Conservation (phyloP, 257 asterid genomes). For the Euphrasia confusa region DNA sequence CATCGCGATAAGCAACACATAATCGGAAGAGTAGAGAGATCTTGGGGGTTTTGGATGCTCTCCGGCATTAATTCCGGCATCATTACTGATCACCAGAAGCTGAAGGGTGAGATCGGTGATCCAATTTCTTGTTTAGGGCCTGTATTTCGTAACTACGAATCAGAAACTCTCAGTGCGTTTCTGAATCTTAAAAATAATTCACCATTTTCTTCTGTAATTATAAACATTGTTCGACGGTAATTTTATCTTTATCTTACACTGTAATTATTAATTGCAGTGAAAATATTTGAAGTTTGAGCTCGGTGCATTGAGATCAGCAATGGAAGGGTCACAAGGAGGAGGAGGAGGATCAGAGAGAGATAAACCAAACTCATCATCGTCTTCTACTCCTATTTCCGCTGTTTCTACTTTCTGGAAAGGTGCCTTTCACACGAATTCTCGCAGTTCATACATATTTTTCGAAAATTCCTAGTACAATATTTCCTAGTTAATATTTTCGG, state of each 20-base stretch:
- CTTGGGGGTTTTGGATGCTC: not conserved
- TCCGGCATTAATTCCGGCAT: not conserved
- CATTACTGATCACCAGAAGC: not conserved
- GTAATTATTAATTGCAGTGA: slow-evolving; percentile 2
- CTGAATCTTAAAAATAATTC: not conserved
- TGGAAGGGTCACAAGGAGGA: slow-evolving; percentile 71
- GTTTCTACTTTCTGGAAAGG: slow-evolving; percentile 95
- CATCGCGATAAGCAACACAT: no score
- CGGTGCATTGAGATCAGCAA: slow-evolving; percentile 36
- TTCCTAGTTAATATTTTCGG: slow-evolving; percentile 6
- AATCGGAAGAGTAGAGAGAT: slow-evolving; percentile 1
- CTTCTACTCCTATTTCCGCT: slow-evolving; percentile 67
- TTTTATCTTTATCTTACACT: slow-evolving; percentile 9
- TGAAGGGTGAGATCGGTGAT: slow-evolving; percentile 12
- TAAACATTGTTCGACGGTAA: not conserved
- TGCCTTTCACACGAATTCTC: slow-evolving; percentile 20
- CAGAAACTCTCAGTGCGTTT: slow-evolving; percentile 19
- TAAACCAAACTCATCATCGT: slow-evolving; percentile 51
- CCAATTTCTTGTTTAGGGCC: not conserved
- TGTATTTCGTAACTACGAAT: slow-evolving; percentile 3
- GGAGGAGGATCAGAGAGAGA: slow-evolving; percentile 75
- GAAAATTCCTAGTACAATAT: not conserved
- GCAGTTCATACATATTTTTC: not conserved
- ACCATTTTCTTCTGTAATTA: no score
- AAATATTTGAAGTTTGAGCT: slow-evolving; percentile 22